Percentiles rank a stretch among this genome's conserved stretches.
phyloP scores from a whole-genome alignment of 1,284 basidiomycete species.

The Sanghuangporus weigelae region DNA sequence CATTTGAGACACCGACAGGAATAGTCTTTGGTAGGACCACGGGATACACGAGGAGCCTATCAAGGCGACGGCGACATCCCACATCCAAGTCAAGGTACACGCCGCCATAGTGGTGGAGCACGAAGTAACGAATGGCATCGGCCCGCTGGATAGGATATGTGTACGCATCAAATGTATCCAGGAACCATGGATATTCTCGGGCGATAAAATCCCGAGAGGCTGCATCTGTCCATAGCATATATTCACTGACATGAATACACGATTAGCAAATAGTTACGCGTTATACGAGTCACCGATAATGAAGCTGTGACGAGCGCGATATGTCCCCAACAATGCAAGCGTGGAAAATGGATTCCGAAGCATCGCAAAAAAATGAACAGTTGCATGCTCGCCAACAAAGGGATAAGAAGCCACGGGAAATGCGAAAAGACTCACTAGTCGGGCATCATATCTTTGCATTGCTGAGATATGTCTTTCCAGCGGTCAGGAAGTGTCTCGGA shows the following conservation, averaged over 20 bases:
- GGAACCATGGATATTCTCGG: conserved; percentile 85
- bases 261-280: background rate
- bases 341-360: conserved; percentile 2
- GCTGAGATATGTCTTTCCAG: conserved; percentile 79
- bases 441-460: conserved; percentile 83
- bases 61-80: conserved; percentile 87
- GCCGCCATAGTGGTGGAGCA: conserved; percentile 93
- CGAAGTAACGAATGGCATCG: conserved; percentile 97
- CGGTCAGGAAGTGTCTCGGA: conserved; percentile 77
- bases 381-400: background rate
- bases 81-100: conserved; percentile 97
- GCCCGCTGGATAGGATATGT: conserved; percentile 94
- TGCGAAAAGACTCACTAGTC: conserved; percentile 74
- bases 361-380: background rate
- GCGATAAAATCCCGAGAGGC: conserved; percentile 87
- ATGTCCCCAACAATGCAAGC: background rate
- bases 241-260: conserved; percentile 55
- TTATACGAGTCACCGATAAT: background rate
- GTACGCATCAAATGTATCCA: conserved; percentile 91
- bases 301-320: background rate
- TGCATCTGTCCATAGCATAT: conserved; percentile 97
- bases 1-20: conserved; percentile 96
- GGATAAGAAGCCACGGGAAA: background rate
- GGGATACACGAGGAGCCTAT: conserved; percentile 84
- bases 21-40: conserved; percentile 93